These are phyloP conservation scores for Ogataea corticis DNA, from an alignment of 805 yeast genomes.

Conservation along the genomic window DNA sequence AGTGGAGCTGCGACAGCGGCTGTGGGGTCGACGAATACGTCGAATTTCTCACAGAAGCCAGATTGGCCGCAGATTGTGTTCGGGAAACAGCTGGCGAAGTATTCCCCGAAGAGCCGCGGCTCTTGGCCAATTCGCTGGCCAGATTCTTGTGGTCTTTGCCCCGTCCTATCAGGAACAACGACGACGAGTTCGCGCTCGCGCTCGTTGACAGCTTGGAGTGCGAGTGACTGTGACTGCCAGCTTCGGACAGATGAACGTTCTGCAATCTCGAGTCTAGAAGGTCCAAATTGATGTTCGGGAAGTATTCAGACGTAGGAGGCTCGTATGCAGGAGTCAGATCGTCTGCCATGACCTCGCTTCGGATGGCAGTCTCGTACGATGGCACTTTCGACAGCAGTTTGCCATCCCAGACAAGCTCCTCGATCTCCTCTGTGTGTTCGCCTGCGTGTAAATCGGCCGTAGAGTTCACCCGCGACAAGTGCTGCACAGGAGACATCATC, in stretches of 20 bases:
- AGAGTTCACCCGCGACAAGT: slow-evolving; percentile 62
- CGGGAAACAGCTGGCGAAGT: slow-evolving; percentile 45
- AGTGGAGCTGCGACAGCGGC: slow-evolving; percentile 5
- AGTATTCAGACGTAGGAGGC: slow-evolving; percentile 50
- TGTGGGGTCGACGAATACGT: neutral
- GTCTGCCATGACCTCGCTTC: slow-evolving; percentile 45
- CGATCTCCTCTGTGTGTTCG: slow-evolving; percentile 13
- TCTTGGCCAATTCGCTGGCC: slow-evolving; percentile 30
- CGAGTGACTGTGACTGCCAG: slow-evolving; percentile 1
- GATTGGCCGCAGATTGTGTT: slow-evolving; percentile 37
- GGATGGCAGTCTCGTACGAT: slow-evolving; percentile 77
- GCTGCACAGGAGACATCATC: slow-evolving; percentile 52
- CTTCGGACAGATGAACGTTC: slow-evolving; percentile 19
- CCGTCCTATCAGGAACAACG: slow-evolving; percentile 14
- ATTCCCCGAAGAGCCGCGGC: slow-evolving; percentile 33
- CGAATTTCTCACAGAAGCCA: slow-evolving; percentile 12
- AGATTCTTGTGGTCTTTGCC: slow-evolving; percentile 19
- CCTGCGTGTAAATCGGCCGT: slow-evolving; percentile 29
- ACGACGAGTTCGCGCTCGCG: slow-evolving; percentile 14
- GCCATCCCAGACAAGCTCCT: slow-evolving; percentile 19
- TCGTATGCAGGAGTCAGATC: slow-evolving; percentile 74
- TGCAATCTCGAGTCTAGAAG: slow-evolving; percentile 33
- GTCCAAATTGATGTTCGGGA: slow-evolving; percentile 37
- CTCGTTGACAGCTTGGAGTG: slow-evolving; percentile 16
- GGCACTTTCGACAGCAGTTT: slow-evolving; percentile 63